These are phyloP conservation scores for Nadsonia commutata DNA, from an alignment of 1,139 yeast genomes.

Conservation along the genomic window DNA sequence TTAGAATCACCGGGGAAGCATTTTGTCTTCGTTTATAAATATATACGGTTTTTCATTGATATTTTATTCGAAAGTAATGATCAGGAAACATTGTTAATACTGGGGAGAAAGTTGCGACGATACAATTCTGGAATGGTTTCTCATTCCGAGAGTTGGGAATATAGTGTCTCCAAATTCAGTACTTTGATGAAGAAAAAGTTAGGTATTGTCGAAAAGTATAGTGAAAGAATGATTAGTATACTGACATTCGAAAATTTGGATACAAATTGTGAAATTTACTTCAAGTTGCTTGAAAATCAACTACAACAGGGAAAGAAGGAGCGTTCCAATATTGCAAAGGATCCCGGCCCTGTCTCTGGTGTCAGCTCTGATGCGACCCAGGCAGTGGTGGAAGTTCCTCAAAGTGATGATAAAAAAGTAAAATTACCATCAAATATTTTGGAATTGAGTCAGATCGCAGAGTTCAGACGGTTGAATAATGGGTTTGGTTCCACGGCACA, in stretches of 20 bases:
- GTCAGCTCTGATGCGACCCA: background rate
- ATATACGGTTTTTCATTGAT: slow-evolving; percentile 48
- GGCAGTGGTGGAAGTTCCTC: slow-evolving; percentile 12
- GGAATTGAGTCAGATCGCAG: slow-evolving; percentile 38
- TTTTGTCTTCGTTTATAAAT: slow-evolving; percentile 61
- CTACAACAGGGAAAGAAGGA: background rate
- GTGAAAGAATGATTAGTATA: slow-evolving; percentile 39
- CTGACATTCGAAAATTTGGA: slow-evolving; percentile 33
- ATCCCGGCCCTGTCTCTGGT: slow-evolving; percentile 1
- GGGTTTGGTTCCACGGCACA: slow-evolving; percentile 74
- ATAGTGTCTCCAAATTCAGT: slow-evolving; percentile 34
- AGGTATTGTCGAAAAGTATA: slow-evolving; percentile 32
- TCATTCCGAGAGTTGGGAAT: slow-evolving; percentile 52
- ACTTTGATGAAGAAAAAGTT: slow-evolving; percentile 33
- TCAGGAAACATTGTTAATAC: slow-evolving; percentile 39
- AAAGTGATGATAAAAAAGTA: slow-evolving; percentile 9
- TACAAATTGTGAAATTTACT: slow-evolving; percentile 9
- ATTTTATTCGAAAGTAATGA: slow-evolving; percentile 42
- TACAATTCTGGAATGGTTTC: slow-evolving; percentile 62
- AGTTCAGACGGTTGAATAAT: slow-evolving; percentile 56
- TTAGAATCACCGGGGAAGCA: slow-evolving; percentile 87
- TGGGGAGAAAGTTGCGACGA: slow-evolving; percentile 59
- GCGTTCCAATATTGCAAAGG: slow-evolving; percentile 4
- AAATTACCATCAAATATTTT: slow-evolving; percentile 11
- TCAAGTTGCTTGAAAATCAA: background rate